Evolutionary conservation across 257 asterid species (phyloP).

Genomic region (Gynochthodes officinalis): DNA sequence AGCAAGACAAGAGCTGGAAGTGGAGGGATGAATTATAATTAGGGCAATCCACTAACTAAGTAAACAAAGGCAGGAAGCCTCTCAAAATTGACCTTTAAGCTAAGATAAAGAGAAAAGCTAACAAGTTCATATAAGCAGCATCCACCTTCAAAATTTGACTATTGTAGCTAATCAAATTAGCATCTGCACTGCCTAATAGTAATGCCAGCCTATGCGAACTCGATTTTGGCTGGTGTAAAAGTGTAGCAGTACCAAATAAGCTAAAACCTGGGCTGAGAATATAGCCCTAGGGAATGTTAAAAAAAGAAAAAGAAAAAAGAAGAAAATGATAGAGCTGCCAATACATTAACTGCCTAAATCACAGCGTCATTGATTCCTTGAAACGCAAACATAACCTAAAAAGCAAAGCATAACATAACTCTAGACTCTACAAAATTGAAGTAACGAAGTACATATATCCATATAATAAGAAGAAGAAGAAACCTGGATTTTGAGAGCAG

Average conservation of each 20-base stretch:
- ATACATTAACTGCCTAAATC: too few relatives aligned
- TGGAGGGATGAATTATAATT: background rate
- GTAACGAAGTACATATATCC: background rate
- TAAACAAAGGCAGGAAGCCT: too few relatives aligned
- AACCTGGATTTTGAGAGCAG: slow-evolving; percentile 89
- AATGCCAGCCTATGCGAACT: too few relatives aligned
- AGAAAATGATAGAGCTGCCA: too few relatives aligned
- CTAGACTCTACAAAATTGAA: slow-evolving; percentile 2
- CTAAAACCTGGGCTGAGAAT: background rate
- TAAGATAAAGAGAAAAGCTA: background rate
- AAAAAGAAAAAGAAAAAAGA: too few relatives aligned
- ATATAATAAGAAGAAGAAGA: slow-evolving; percentile 6
- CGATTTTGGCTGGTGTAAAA: too few relatives aligned
- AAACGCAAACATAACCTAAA: too few relatives aligned
- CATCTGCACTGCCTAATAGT: background rate
- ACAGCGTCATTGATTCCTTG: too few relatives aligned
- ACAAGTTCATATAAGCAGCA: background rate
- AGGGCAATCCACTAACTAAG: background rate
- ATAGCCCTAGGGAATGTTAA: background rate
- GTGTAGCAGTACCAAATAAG: background rate
- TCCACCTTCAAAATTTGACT: background rate
- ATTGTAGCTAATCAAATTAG: background rate
- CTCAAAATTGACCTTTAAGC: too few relatives aligned
- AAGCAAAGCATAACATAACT: too few relatives aligned
- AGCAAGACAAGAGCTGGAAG: background rate